A percentile compares a stretch with the other conserved stretches of the same genome.
Evolutionary conservation across 176 grass and related monocot genomes (phyloP).

Genomic region (Oryza meridionalis): DNA sequence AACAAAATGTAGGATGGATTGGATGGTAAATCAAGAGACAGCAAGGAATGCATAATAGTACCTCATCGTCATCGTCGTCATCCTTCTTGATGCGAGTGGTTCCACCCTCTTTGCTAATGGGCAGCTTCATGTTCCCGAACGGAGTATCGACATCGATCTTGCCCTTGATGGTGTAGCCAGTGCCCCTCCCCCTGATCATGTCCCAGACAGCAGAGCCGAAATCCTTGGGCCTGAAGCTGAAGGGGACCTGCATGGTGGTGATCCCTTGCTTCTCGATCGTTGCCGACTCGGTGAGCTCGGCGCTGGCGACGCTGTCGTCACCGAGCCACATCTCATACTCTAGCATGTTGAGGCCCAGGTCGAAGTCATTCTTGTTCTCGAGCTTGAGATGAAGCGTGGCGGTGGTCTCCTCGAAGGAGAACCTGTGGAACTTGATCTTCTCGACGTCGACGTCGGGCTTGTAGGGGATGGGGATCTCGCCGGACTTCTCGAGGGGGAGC

Average conservation of each 20-base stretch:
- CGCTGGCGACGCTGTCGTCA: constrained; percentile 69
- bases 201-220: constrained; percentile 95
- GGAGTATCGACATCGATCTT: constrained; percentile 93
- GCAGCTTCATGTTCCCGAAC: constrained; percentile 91
- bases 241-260: constrained; percentile 74
- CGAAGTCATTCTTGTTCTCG: constrained; percentile 99
- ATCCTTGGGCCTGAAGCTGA: constrained; percentile 91
- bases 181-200: constrained; percentile 91
- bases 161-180: constrained; percentile 83
- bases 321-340: constrained; percentile 92
- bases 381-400: constrained; percentile 88
- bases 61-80: constrained; percentile 51
- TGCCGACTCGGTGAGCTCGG: constrained; percentile 68
- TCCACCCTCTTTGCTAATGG: constrained; percentile 83
- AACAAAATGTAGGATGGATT: neutral
- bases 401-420: constrained; percentile 88
- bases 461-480: constrained; percentile 88
- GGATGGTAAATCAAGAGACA: neutral
- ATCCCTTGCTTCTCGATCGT: constrained; percentile 86
- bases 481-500: constrained; percentile 79
- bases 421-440: constrained; percentile 87
- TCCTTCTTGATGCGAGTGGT: constrained; percentile 87
- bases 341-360: constrained; percentile 70
- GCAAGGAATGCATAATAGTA: constrained; percentile 29
- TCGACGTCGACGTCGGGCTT: constrained; percentile 94